Percentiles rank a stretch among this genome's conserved stretches.
Evolutionary conservation across 306 rosid genomes (phyloP).

Genomic region (Glycine latifolia): DNA sequence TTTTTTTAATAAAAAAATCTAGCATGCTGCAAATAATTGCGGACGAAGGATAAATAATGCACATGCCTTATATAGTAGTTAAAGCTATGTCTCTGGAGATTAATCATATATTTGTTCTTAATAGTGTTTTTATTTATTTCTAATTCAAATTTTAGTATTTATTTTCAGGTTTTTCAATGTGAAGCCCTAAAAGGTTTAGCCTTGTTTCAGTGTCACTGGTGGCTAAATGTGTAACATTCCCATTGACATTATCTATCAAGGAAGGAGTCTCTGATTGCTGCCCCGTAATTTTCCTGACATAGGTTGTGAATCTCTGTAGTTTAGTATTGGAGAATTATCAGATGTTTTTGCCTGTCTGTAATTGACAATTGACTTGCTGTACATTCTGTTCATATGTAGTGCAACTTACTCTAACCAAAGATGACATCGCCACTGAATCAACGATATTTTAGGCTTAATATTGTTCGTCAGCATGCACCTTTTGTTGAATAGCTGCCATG

Average conservation of each 20-base stretch:
- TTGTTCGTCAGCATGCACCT: slow-evolving; percentile 6
- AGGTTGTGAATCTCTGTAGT: slow-evolving; percentile 30
- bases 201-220: slow-evolving; percentile 5
- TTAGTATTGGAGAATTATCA: slow-evolving; percentile 15
- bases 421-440: slow-evolving; percentile 20
- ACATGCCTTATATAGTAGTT: background rate
- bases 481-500: background rate
- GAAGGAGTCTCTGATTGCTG: slow-evolving; percentile 34
- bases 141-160: slow-evolving; percentile 41
- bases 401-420: background rate
- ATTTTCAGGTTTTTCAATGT: slow-evolving; percentile 51
- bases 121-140: background rate
- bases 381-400: slow-evolving; percentile 52
- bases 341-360: slow-evolving; percentile 3
- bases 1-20: background rate
- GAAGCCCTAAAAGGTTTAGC: slow-evolving; percentile 13
- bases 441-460: slow-evolving; percentile 27
- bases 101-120: background rate
- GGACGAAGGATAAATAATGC: slow-evolving; percentile 13
- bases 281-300: background rate
- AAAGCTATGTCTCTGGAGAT: background rate
- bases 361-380: slow-evolving; percentile 48
- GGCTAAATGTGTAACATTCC: slow-evolving; percentile 19
- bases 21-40: slow-evolving; percentile 6
- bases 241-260: slow-evolving; percentile 8